Conservation (phyloP, 768 basidiomycete genomes). For the Leccinum barrowsii region DNA sequence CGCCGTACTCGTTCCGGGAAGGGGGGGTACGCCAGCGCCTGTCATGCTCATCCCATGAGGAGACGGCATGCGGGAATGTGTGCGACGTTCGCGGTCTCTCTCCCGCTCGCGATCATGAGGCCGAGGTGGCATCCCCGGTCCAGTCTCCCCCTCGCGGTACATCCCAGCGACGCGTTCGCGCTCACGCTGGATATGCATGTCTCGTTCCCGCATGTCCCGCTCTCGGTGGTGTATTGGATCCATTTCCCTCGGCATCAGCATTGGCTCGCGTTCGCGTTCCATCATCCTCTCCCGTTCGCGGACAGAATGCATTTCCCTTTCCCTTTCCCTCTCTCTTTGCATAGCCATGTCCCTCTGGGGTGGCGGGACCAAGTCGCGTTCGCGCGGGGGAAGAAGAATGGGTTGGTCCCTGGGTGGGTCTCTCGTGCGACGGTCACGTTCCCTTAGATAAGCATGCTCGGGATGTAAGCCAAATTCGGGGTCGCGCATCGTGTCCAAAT, state of each 20-base stretch:
- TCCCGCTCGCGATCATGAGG: slow-evolving; percentile 29
- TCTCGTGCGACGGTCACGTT: slow-evolving; percentile 22
- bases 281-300: slow-evolving; percentile 25
- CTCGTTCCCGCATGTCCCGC: slow-evolving; percentile 25
- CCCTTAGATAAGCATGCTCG: slow-evolving; percentile 24
- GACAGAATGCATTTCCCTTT: slow-evolving; percentile 15
- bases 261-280: slow-evolving; percentile 19
- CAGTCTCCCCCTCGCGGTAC: slow-evolving; percentile 24
- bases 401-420: slow-evolving; percentile 18
- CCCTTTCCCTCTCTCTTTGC: slow-evolving; percentile 23
- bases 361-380: slow-evolving; percentile 18
- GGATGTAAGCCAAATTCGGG: slow-evolving; percentile 21
- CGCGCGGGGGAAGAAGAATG: slow-evolving; percentile 22
- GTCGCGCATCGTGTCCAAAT: slow-evolving; percentile 24
- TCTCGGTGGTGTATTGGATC: slow-evolving; percentile 26
- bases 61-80: slow-evolving; percentile 26
- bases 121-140: slow-evolving; percentile 22
- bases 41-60: slow-evolving; percentile 18
- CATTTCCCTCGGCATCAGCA: slow-evolving; percentile 20
- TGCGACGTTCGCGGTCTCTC: slow-evolving; percentile 29
- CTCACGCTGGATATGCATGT: slow-evolving; percentile 27
- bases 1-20: not conserved
- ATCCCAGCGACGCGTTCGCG: slow-evolving; percentile 22
- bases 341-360: slow-evolving; percentile 20
- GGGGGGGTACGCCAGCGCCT: slow-evolving; percentile 9